A percentile compares a stretch with the other conserved stretches of the same genome.
phyloP scores from a whole-genome alignment of 2,329 filamentous ascomycete genomes.

The Fusarium citri region DNA sequence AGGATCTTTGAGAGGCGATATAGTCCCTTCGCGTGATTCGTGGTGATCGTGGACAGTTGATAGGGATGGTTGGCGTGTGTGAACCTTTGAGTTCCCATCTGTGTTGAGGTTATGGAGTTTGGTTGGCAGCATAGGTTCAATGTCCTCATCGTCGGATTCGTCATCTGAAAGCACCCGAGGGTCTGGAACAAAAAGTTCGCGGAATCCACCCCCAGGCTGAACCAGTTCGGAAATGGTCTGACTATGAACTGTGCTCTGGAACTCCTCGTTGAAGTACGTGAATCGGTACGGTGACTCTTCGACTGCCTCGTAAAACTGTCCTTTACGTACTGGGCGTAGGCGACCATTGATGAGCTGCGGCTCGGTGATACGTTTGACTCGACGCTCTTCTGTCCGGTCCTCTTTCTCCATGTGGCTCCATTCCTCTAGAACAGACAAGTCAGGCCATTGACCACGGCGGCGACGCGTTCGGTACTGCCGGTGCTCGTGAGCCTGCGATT shows the following conservation, averaged over 20 bases:
- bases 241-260: slow-evolving; percentile 94
- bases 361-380: slow-evolving; percentile 92
- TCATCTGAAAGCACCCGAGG: slow-evolving; percentile 80
- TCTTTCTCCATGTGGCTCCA: slow-evolving; percentile 95
- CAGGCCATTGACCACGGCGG: slow-evolving; percentile 83
- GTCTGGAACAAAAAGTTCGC: slow-evolving; percentile 90
- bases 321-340: slow-evolving; percentile 80
- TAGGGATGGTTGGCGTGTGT: slow-evolving; percentile 61
- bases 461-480: slow-evolving; percentile 60
- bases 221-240: slow-evolving; percentile 94
- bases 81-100: slow-evolving; percentile 57
- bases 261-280: slow-evolving; percentile 98
- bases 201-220: slow-evolving; percentile 85
- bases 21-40: slow-evolving; percentile 39
- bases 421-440: slow-evolving; percentile 84
- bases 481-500: slow-evolving; percentile 57
- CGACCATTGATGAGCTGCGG: slow-evolving; percentile 92
- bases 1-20: slow-evolving; percentile 49
- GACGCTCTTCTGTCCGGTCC: slow-evolving; percentile 78
- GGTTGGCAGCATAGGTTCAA: slow-evolving; percentile 49
- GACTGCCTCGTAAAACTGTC: slow-evolving; percentile 83
- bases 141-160: slow-evolving; percentile 74
- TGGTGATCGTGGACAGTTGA: slow-evolving; percentile 45
- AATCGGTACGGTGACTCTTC: slow-evolving; percentile 94
- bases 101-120: slow-evolving; percentile 42